Evolutionary conservation across 129 eudicot genomes (phyloP).

Genomic region (Artemisia argyi): DNA sequence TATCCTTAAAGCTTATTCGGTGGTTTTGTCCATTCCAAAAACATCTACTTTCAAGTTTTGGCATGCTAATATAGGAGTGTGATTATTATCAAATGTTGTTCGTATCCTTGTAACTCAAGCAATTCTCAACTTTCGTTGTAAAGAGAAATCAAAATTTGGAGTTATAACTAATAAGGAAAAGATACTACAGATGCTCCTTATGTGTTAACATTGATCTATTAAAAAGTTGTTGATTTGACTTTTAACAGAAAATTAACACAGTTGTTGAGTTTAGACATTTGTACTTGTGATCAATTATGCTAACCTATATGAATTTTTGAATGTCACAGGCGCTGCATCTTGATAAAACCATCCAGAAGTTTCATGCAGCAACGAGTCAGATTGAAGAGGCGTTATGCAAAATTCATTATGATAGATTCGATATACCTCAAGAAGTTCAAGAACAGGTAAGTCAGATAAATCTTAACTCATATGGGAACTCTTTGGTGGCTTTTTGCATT

Average conservation of each 20-base stretch:
- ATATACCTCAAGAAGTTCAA: conserved; percentile 1
- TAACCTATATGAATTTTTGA: neutral
- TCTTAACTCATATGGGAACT: neutral
- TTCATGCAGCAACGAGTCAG: neutral
- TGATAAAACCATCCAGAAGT: neutral
- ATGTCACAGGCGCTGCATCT: conserved; percentile 7
- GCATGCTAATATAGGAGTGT: too few species aligned
- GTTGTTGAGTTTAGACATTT: neutral
- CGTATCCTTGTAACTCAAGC: neutral
- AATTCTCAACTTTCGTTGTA: neutral
- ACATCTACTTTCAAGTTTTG: neutral
- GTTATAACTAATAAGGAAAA: neutral
- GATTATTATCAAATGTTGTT: neutral
- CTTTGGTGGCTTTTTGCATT: neutral
- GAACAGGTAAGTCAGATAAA: neutral
- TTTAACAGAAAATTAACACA: neutral
- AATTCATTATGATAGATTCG: neutral
- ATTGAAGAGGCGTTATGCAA: conserved; percentile 1
- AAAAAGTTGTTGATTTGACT: neutral
- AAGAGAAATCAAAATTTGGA: neutral
- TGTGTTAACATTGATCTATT: too few species aligned
- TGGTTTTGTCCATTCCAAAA: neutral
- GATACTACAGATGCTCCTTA: neutral
- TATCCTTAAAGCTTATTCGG: neutral
- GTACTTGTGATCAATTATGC: neutral